phyloP scores from a whole-genome alignment of 164 flowering plant genomes.

The Piper longum region DNA sequence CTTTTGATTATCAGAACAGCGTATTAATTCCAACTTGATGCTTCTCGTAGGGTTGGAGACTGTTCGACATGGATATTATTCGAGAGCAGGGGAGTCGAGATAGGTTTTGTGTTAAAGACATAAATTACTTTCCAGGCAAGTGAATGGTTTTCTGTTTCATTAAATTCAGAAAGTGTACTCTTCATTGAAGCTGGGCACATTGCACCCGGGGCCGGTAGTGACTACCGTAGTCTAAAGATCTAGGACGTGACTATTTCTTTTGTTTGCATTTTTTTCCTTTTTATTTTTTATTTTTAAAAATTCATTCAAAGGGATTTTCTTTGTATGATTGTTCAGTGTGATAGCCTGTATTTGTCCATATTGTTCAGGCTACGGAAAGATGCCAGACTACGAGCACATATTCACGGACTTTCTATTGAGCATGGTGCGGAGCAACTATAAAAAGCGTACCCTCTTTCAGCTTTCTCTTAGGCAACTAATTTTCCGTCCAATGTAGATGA shows the following conservation, averaged over 20 bases:
- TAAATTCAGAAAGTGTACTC: not conserved
- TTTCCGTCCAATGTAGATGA: too few relatives aligned
- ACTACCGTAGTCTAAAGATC: too few relatives aligned
- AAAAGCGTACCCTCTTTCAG: conserved; percentile 18
- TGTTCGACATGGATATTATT: conserved; percentile 84
- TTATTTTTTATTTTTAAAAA: too few relatives aligned
- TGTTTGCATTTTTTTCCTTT: too few relatives aligned
- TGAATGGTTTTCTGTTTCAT: not conserved
- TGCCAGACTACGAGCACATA: conserved; percentile 83
- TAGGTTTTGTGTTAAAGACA: conserved; percentile 76
- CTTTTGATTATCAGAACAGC: not conserved
- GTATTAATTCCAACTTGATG: not conserved
- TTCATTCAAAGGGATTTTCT: too few relatives aligned
- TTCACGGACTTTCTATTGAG: conserved; percentile 71
- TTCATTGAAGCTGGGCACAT: not conserved
- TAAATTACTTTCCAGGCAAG: conserved; percentile 90
- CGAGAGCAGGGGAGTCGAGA: conserved; percentile 67
- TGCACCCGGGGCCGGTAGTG: not conserved
- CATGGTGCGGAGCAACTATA: conserved; percentile 39
- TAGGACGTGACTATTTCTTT: too few relatives aligned
- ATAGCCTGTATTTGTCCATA: not conserved
- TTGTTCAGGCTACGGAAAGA: conserved; percentile 60
- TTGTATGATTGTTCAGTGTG: not conserved
- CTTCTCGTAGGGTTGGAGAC: conserved; percentile 65
- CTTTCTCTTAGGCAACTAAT: too few relatives aligned